phyloP scores from a whole-genome alignment of 306 rosid species.

The Gynostemma pentaphyllum region DNA sequence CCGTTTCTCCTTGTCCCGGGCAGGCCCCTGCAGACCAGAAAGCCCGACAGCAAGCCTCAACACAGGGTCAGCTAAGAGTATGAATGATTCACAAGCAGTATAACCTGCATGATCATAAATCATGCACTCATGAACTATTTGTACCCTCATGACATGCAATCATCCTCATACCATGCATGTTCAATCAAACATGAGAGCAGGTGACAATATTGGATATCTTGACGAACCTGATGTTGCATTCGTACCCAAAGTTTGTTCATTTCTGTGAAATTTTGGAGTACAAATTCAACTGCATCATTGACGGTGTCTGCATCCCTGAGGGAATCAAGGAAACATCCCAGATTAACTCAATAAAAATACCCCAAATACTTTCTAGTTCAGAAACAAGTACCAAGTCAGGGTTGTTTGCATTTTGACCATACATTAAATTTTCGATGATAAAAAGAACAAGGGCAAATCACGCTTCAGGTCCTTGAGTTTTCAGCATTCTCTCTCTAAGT shows the following conservation, averaged over 20 bases:
- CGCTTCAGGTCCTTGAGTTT: no score
- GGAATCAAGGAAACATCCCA: background rate
- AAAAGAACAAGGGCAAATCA: background rate
- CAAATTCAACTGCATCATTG: conserved; percentile 49
- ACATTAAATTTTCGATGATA: background rate
- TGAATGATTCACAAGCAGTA: conserved; percentile 62
- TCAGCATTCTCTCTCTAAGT: no score
- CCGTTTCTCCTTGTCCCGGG: conserved; percentile 92
- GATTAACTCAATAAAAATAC: background rate
- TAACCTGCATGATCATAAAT: conserved; percentile 67
- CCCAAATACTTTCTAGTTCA: background rate
- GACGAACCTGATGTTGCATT: conserved; percentile 64
- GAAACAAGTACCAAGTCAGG: background rate
- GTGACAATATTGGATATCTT: conserved; percentile 16
- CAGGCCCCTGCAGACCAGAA: conserved; percentile 99
- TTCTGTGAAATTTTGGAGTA: conserved; percentile 51
- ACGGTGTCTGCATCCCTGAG: conserved; percentile 52
- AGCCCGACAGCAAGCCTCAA: conserved; percentile 99
- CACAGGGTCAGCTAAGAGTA: conserved; percentile 99
- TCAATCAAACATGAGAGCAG: conserved; percentile 31
- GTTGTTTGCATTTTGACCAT: no score
- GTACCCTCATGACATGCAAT: conserved; percentile 47
- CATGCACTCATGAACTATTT: conserved; percentile 49
- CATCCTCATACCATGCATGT: conserved; percentile 33
- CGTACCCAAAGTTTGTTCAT: conserved; percentile 68